Base-by-base conservation (phyloP, 129 eudicot genomes). In the Tagetes patula region DNA sequence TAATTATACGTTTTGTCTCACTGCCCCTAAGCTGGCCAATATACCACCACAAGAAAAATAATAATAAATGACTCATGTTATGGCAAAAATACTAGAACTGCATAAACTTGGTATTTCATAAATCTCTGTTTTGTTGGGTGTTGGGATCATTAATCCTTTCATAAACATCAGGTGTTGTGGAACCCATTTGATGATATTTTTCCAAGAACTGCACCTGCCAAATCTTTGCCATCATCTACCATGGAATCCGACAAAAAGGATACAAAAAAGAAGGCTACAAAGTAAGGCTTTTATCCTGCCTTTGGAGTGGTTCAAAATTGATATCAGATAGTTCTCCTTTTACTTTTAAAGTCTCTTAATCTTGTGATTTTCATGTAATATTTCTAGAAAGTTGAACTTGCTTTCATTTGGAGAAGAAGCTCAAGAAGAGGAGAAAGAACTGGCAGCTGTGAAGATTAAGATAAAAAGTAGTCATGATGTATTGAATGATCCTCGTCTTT, bases 401-500 rank as follows among this genome's bases (percentile, higher is more conserved):
- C 89, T 93, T 75, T 93, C 98, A 48, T 93, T 93, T 79, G 96
- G 98, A 67, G 98, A 93, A 79, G 98, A 93, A 87, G 98, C 98
- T 7, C 83, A 93, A 84, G 95, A 93, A 75, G 98, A 93, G 86
- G 96, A 89, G 82, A 89, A 81, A 73, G 96, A 85, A 76, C 68
- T 89, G 65, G 87, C 89, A 59, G 84, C 83, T 69, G 88, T 83
- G 54, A 87, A 86, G 82, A 74, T 59, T 14, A 87, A 79, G 75
- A 93, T 93, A 75, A 89, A 73, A 70, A 93, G 98, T 65, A 93
- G 98, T 53, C 98, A 93, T 67, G 98, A 93, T 84, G 96, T 93
- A 33, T 79, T 93, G 81, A 76, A 93, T 80, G 96, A 93, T 87
- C 98, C 96, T 62, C 96, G 96, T 52, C 91, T 93, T 49, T 80